Evolutionary conservation across 2,329 filamentous ascomycete genomes (phyloP), one percentile per base, ranked within the genome.

Genomic region (Diaporthe caulivora): DNA sequence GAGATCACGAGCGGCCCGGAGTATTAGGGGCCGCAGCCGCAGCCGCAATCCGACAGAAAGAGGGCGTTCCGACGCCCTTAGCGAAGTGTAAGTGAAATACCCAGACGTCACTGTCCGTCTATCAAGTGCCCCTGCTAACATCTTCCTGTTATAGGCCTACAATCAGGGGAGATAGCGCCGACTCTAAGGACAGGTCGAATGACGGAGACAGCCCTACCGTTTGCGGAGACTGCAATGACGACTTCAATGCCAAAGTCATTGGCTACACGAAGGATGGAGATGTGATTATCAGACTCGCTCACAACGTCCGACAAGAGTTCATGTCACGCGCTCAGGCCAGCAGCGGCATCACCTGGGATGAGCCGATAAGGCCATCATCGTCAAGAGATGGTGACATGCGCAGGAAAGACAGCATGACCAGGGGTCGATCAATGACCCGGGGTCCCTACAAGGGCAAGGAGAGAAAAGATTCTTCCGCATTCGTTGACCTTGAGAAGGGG

Each of bases 1-100:
- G 69, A 51, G 69, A 53, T 71, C 69, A 29, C 82, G 79, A 75
- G 80, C 82, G 11, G 80, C 78, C 47, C 82, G 81, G 72, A 80
- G 81, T 4, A 78, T 86, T 29, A 81, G 80, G 75, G 81, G 80
- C 51, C 76, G 80, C n/a, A 76, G 71, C 55, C 71, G 49, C 17
- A 73, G 74, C 53, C 58, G 72, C 40, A 69, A 57, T 7, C 47
- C 60, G 29, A 71, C 42, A 44, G 60, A 72, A n/a, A 37, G 73
- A 26, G 64, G 70, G 26, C 58, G 58, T 9, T 29, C 57, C 21
- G 55, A 73, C 37, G 51, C 74, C 7, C 60, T 75, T 18, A 75
- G 74, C n/a, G 68, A 75, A 42, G 67, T 55, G 74, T 75, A 67
- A 62, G 74, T 74, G 10, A 2, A n/a, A 40, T 9, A 34, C 13